These are phyloP conservation scores for Dioscorea alata DNA, from an alignment of 106 monocot species.

Conservation along the genomic window DNA sequence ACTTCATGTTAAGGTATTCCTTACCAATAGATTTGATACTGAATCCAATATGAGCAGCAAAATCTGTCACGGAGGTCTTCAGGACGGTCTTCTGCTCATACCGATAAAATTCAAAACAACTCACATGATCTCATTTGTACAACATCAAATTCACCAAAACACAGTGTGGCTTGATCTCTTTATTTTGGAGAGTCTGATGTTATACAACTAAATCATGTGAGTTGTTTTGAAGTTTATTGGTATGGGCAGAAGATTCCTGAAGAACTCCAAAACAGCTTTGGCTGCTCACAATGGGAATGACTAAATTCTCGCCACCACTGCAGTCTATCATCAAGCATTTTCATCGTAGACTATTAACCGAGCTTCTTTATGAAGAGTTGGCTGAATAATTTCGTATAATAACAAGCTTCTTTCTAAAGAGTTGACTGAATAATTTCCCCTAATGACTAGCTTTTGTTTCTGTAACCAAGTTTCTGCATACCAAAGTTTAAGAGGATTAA, in stretches of 20 bases:
- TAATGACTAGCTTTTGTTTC: constrained; percentile 64
- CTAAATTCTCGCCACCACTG: constrained; percentile 9
- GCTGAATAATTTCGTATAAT: constrained; percentile 57
- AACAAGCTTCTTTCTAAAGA: constrained; percentile 37
- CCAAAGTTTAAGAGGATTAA: not conserved
- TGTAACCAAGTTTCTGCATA: constrained; percentile 62
- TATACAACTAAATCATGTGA: not conserved
- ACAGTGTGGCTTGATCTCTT: not conserved
- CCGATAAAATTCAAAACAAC: too few species aligned
- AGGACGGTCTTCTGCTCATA: too few species aligned
- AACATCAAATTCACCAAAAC: too few species aligned
- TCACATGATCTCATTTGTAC: too few species aligned
- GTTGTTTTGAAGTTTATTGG: not conserved
- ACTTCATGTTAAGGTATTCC: too few species aligned
- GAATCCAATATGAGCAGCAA: too few species aligned
- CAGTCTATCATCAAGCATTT: not conserved
- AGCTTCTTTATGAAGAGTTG: constrained; percentile 51
- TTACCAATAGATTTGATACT: too few species aligned
- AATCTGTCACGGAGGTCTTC: too few species aligned
- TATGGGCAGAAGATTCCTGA: not conserved
- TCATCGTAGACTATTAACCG: constrained; percentile 16
- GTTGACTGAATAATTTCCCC: constrained; percentile 49
- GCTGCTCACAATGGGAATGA: not conserved
- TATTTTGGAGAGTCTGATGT: not conserved
- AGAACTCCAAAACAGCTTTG: not conserved